phyloP scores from a whole-genome alignment of 208 protist genomes.

The Leishmania martiniquensis region DNA sequence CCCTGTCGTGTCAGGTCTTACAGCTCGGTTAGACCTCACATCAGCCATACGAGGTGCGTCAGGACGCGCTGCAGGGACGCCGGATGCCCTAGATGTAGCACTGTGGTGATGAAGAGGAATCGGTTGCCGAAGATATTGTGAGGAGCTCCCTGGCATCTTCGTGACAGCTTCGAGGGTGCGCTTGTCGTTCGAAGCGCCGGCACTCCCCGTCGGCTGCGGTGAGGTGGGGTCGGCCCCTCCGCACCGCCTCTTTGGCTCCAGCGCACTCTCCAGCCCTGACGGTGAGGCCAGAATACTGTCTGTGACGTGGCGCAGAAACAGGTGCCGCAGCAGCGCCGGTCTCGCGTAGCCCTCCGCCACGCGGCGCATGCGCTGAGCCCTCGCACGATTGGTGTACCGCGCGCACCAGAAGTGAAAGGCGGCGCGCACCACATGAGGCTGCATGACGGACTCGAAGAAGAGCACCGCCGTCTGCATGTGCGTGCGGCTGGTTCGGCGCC shows the following conservation, averaged over 20 bases:
- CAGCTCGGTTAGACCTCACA: background rate
- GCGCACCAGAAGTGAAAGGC: slow-evolving; percentile 9
- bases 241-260: background rate
- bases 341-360: slow-evolving; percentile 26
- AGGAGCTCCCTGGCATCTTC: background rate
- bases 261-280: background rate
- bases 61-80: background rate
- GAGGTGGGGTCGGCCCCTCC: background rate
- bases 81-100: background rate
- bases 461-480: background rate
- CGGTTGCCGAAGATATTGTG: background rate
- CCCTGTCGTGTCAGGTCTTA: background rate
- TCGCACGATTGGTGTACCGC: background rate
- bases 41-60: background rate
- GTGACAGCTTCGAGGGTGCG: background rate
- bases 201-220: background rate
- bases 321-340: slow-evolving; percentile 22
- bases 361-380: slow-evolving; percentile 20
- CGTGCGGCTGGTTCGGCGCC: background rate
- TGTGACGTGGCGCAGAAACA: slow-evolving; percentile 18
- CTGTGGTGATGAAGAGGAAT: slow-evolving; percentile 6
- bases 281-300: slow-evolving; percentile 18
- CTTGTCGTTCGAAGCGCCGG: background rate
- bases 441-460: slow-evolving; percentile 15
- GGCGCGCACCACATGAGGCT: background rate